Evolutionary conservation across 805 yeast genomes (phyloP).

Genomic region (Yarrowia bubula): DNA sequence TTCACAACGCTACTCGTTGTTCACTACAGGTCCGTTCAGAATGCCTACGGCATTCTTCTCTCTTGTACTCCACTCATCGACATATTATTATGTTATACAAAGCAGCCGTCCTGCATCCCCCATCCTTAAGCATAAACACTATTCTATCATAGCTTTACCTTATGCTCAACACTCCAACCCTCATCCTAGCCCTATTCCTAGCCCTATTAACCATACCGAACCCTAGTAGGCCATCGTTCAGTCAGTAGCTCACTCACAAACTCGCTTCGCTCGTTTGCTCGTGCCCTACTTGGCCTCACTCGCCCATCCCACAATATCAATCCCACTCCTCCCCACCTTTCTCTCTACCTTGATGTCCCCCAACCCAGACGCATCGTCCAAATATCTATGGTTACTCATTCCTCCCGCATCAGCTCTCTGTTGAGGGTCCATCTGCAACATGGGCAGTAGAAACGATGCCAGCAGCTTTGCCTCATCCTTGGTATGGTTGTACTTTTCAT

Average conservation of each 20-base stretch:
- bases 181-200: too few species aligned
- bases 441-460: constrained; percentile 75
- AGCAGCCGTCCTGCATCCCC: not conserved
- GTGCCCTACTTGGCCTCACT: constrained; percentile 54
- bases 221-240: too few species aligned
- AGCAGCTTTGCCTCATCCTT: constrained; percentile 68
- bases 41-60: too few species aligned
- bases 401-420: constrained; percentile 95
- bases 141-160: not conserved
- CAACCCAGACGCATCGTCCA: constrained; percentile 68
- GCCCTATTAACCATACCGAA: too few species aligned
- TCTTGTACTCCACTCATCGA: too few species aligned
- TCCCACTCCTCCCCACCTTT: constrained; percentile 74
- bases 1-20: too few species aligned
- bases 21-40: too few species aligned
- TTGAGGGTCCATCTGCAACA: constrained; percentile 77
- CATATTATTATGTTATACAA: not conserved
- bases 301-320: constrained; percentile 90
- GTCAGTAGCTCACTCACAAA: too few species aligned
- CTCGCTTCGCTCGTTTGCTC: too few species aligned
- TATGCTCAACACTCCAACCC: not conserved
- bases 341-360: constrained; percentile 71
- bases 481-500: constrained; percentile 78
- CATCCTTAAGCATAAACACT: not conserved
- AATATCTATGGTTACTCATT: constrained; percentile 84